A percentile compares a stretch with the other conserved stretches of the same genome.
Conservation (phyloP, 1,284 basidiomycete species). For the Cutaneotrichosporon sp. region DNA sequence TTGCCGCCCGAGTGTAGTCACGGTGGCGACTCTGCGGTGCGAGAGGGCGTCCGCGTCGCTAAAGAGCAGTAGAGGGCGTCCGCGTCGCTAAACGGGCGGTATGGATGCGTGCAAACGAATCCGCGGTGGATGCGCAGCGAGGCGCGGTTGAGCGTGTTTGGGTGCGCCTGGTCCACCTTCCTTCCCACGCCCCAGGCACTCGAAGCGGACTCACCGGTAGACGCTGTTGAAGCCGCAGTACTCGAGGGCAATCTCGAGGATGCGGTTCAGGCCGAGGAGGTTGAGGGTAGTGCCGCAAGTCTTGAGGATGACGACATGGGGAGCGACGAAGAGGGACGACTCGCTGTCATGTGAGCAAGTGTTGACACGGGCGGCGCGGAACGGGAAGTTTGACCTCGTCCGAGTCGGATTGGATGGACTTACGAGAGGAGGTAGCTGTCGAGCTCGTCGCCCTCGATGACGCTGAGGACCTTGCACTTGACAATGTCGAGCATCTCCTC, state of each 20-base stretch:
- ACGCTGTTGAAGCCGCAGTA: conserved; percentile 74
- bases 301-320: conserved; percentile 96
- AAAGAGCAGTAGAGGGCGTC: too few relatives aligned
- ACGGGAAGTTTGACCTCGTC: background rate
- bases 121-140: background rate
- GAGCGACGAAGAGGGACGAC: conserved; percentile 94
- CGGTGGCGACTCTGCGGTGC: background rate
- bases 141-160: too few relatives aligned
- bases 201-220: conserved; percentile 64
- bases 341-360: conserved; percentile 63
- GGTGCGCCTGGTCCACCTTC: too few relatives aligned
- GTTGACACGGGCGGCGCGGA: background rate
- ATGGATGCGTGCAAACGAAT: background rate
- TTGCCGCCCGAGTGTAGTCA: background rate
- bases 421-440: conserved; percentile 97
- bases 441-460: conserved; percentile 79
- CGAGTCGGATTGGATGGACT: conserved; percentile 36
- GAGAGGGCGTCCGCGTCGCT: background rate
- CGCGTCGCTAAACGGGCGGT: background rate
- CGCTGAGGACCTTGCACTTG: conserved; percentile 93
- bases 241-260: conserved; percentile 82
- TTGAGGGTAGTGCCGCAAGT: conserved; percentile 99
- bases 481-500: conserved; percentile 98
- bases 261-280: conserved; percentile 86
- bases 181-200: conserved; percentile 14